Evolutionary conservation across 495 filamentous ascomycete genomes (phyloP), one percentile per base, ranked within the genome.

Genomic region (Thermothielavioides terrestris): DNA sequence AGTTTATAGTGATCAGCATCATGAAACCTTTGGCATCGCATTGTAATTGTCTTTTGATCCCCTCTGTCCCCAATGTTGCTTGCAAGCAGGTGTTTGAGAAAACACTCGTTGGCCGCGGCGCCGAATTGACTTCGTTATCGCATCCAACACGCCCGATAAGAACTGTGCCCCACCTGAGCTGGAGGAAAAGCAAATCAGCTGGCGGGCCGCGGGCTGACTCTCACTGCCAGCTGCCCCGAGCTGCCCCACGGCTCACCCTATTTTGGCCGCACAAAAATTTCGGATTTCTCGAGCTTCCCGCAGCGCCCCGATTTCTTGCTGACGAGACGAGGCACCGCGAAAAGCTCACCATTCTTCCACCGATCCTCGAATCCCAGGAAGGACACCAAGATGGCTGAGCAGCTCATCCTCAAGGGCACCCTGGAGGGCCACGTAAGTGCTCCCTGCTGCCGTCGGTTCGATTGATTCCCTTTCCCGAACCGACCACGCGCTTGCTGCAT

Each of bases 391-490:
- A 95, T 94, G 87, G 81, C 85, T 76, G 90, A 96, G 80, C 87
- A 94, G 80, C 79, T 96, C 69, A 88, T 94, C 77, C 86, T 94
- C 74, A 88, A 89, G 75, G 90, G 90, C 69, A 90, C 86, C 78
- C 89, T 96, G 70, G 90, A 90, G 82, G 90, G 91, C 80, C 91
- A 95, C 82, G 73, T 76, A 73, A 69, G 73, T 74, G 20, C n/a
- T 57, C 43, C 42, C 12, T 39, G 28, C 36, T 42, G 27, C 49
- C n/a, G 17, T 41, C 50, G 37, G 38, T 49, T 52, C 32, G 27
- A 31, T 35, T 20, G 22, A 36, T 27, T 25, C 12, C 25, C 44
- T 17, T 25, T 30, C 21, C 27, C 11, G 38, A 20, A 38, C 9
- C 42, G 28, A 48, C 27, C 32, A 18, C 30, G 12, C 17, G 41